Evolutionary conservation across 441 rosid genomes (phyloP).

Genomic region (Euphorbia corollata): DNA sequence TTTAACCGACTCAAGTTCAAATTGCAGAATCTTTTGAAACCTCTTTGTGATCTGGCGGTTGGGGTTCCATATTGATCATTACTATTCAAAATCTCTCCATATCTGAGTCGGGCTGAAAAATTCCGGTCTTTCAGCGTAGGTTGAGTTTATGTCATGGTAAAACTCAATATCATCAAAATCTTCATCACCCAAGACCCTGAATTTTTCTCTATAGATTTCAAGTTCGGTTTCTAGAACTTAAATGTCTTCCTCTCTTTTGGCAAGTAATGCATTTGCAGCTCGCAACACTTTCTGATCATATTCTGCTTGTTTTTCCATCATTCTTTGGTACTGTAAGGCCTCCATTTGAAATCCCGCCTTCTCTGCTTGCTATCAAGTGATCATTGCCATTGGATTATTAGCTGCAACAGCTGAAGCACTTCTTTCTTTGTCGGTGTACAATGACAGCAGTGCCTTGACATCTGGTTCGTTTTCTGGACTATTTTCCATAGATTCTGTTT

Average conservation of each 20-base stretch:
- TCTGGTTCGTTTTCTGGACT: conserved; percentile 34
- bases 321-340: conserved; percentile 92
- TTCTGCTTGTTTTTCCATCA: conserved; percentile 98
- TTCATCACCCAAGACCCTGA: conserved; percentile 41
- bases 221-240: conserved; percentile 57
- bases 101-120: conserved; percentile 21
- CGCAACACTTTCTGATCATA: conserved; percentile 82
- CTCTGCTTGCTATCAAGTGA: conserved; percentile 82
- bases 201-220: conserved; percentile 46
- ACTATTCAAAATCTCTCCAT: conserved; percentile 18
- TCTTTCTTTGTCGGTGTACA: conserved; percentile 92
- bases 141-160: conserved; percentile 27
- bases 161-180: conserved; percentile 31
- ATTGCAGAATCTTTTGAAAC: conserved; percentile 9
- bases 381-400: conserved; percentile 96
- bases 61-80: conserved; percentile 13
- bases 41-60: conserved; percentile 12
- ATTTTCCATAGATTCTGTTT: conserved; percentile 37
- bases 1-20: conserved; percentile 22
- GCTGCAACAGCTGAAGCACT: conserved; percentile 91
- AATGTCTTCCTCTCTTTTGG: conserved; percentile 59
- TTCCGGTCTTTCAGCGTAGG: conserved; percentile 22
- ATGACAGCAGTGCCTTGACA: conserved; percentile 56
- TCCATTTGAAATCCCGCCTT: conserved; percentile 98
- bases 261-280: conserved; percentile 44